Conservation (phyloP, 1,284 basidiomycete species). For the Melampsora americana region DNA sequence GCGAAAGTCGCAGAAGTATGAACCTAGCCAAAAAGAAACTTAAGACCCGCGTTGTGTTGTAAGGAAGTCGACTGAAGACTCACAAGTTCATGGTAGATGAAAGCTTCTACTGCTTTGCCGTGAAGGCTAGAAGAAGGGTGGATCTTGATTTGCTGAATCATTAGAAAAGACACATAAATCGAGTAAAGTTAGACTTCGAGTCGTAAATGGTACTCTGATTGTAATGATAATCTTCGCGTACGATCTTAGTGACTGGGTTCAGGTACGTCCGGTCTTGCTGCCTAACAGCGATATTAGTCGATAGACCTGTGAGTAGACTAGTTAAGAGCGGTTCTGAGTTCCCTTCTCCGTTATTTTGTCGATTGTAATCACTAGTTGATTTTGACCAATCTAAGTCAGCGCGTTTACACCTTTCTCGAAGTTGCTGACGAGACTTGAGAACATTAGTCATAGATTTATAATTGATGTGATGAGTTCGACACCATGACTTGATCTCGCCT, state of each 20-base stretch:
- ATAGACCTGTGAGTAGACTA: constrained; percentile 66
- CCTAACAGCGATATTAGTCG: constrained; percentile 75
- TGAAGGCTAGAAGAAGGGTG: constrained; percentile 77
- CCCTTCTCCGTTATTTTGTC: constrained; percentile 48
- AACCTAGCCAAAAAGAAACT: constrained; percentile 15
- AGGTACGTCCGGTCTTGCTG: constrained; percentile 76
- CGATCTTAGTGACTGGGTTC: constrained; percentile 56
- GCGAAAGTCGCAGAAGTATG: constrained; percentile 40
- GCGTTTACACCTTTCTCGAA: constrained; percentile 49
- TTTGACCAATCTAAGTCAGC: constrained; percentile 48
- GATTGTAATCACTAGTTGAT: constrained; percentile 20
- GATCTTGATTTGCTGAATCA: constrained; percentile 70
- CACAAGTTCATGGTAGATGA: constrained; percentile 86
- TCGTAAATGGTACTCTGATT: too few species aligned
- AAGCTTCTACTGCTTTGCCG: constrained; percentile 74
- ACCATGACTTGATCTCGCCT: constrained; percentile 64
- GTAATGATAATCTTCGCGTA: neutral
- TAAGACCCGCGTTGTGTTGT: neutral
- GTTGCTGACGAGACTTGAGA: constrained; percentile 50
- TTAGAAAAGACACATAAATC: constrained; percentile 4
- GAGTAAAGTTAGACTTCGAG: neutral
- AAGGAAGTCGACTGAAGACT: constrained; percentile 52
- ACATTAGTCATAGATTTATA: constrained; percentile 48
- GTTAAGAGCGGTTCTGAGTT: constrained; percentile 48
- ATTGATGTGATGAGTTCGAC: constrained; percentile 65